Evolutionary conservation across 352 stramenopile species (phyloP).

Genomic region (Sclerospora graminicola): DNA sequence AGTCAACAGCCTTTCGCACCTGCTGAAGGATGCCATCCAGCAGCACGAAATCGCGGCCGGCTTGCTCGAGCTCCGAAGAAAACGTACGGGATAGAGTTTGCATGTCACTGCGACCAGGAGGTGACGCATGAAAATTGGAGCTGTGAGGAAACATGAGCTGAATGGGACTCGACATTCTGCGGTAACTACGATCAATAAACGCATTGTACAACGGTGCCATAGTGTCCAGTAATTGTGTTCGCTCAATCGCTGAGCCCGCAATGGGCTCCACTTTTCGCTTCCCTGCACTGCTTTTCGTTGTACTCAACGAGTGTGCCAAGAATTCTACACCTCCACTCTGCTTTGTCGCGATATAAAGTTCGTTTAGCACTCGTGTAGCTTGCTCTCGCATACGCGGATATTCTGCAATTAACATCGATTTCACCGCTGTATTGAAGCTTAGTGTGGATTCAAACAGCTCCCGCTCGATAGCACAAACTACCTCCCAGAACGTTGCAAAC

Average conservation of each 20-base stretch:
- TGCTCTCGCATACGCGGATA: constrained; percentile 77
- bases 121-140: constrained; percentile 72
- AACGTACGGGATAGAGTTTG: constrained; percentile 71
- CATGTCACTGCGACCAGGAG: constrained; percentile 73
- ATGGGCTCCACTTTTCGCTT: constrained; percentile 23
- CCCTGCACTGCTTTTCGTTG: background rate
- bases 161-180: constrained; percentile 62
- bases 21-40: constrained; percentile 48
- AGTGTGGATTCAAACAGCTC: constrained; percentile 62
- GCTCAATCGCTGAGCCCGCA: constrained; percentile 27
- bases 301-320: constrained; percentile 6
- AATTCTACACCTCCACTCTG: constrained; percentile 22
- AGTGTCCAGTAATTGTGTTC: constrained; percentile 57
- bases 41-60: constrained; percentile 44
- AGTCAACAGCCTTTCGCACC: constrained; percentile 44
- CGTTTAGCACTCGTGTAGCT: constrained; percentile 48
- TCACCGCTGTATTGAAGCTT: constrained; percentile 41
- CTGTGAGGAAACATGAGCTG: constrained; percentile 85
- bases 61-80: constrained; percentile 56
- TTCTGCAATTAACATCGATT: constrained; percentile 59
- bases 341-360: constrained; percentile 46
- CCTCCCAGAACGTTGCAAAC: constrained; percentile 81
- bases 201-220: constrained; percentile 57
- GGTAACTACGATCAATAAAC: constrained; percentile 56
- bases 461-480: constrained; percentile 63